Evolutionary conservation across 2,329 filamentous ascomycete species (phyloP).

Genomic region (Cytospora mali): DNA sequence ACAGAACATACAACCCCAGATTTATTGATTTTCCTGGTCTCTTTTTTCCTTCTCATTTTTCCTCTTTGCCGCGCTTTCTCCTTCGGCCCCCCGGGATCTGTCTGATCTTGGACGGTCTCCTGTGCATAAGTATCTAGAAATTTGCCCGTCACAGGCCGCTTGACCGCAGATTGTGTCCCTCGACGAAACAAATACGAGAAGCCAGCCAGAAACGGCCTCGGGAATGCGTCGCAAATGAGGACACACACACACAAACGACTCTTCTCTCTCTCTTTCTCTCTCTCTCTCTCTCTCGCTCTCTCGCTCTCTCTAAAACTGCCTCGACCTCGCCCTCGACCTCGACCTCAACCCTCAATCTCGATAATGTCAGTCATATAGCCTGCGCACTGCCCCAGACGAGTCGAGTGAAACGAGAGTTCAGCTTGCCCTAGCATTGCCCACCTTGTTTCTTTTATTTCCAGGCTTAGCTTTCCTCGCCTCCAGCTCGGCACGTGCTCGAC

Average conservation of each 20-base stretch:
- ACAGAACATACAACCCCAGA: background rate
- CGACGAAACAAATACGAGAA: background rate
- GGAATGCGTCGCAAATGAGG: background rate
- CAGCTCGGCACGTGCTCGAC: slow-evolving; percentile 16
- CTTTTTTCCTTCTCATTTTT: background rate
- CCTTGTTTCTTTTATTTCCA: background rate
- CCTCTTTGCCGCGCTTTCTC: background rate
- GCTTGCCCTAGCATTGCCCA: slow-evolving; percentile 5
- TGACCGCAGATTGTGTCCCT: background rate
- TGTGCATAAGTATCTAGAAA: background rate
- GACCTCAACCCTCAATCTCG: background rate
- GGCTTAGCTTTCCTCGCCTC: background rate
- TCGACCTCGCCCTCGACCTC: background rate
- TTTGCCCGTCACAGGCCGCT: background rate
- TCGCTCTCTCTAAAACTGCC: background rate
- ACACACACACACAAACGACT: background rate
- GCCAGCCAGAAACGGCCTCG: background rate
- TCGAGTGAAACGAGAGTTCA: slow-evolving; percentile 14
- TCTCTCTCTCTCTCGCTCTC: background rate
- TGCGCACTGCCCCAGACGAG: slow-evolving; percentile 9
- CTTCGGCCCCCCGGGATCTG: background rate
- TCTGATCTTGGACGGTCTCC: background rate
- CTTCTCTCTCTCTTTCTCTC: background rate
- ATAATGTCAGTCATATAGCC: slow-evolving; percentile 21
- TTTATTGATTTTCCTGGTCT: background rate